Conservation (phyloP, 805 yeast genomes). For the Candida pseudoglaebosa region DNA sequence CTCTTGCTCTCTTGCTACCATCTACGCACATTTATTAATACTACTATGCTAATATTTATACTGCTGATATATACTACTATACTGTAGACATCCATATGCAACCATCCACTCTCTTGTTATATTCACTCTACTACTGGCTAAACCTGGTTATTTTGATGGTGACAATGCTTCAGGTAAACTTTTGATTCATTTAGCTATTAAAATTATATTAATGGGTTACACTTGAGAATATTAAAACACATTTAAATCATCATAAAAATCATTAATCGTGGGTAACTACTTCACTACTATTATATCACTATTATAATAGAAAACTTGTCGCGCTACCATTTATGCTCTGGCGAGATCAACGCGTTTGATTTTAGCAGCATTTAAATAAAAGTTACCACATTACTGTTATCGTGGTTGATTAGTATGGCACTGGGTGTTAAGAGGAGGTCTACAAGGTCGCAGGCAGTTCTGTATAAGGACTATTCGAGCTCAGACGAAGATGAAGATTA, state of each 20-base stretch:
- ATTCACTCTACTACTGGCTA: no score
- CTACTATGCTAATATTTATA: no score
- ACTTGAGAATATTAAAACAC: conserved; percentile 90
- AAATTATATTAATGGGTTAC: conserved; percentile 76
- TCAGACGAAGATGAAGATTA: conserved; percentile 10
- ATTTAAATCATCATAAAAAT: conserved; percentile 47
- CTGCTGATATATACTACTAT: no score
- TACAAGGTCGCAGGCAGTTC: conserved; percentile 4
- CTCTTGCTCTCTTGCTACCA: no score
- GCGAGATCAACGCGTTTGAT: no score
- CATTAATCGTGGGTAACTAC: conserved; percentile 3
- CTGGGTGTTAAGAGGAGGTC: conserved; percentile 9
- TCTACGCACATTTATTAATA: no score
- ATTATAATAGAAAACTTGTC: no score
- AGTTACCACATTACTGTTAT: neutral
- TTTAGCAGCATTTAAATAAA: neutral
- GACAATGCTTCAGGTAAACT: conserved; percentile 83
- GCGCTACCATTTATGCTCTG: no score
- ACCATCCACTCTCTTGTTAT: no score
- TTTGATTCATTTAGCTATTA: conserved; percentile 68
- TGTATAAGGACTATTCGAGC: conserved; percentile 10
- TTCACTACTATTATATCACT: no score
- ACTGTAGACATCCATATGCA: no score
- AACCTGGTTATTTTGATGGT: conserved; percentile 80
- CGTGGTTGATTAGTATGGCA: neutral